These are phyloP conservation scores for Prinsepia uniflora DNA, from an alignment of 306 rosid genomes.

Conservation along the genomic window DNA sequence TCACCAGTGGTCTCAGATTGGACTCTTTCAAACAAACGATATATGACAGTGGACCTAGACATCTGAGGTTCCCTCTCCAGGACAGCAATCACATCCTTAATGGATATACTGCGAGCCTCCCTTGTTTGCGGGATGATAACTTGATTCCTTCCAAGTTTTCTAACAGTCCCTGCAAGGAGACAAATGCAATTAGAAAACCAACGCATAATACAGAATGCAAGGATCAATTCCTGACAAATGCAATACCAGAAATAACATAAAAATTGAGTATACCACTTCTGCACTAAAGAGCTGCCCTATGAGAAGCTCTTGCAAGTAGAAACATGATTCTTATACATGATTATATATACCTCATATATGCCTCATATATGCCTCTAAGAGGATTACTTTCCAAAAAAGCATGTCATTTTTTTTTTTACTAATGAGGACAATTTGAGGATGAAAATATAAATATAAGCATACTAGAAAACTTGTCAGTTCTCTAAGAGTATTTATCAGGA, in stretches of 20 bases:
- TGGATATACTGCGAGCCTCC: conserved; percentile 58
- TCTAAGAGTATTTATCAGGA: too few relatives aligned
- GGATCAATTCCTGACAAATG: background rate
- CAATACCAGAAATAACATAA: background rate
- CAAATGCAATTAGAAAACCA: conserved; percentile 1
- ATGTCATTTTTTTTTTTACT: too few relatives aligned
- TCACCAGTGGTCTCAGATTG: conserved; percentile 43
- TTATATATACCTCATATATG: background rate
- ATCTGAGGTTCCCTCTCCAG: conserved; percentile 93
- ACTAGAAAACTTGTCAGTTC: too few relatives aligned
- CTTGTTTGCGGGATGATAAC: conserved; percentile 37
- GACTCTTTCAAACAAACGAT: conserved; percentile 57
- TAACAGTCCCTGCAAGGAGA: conserved; percentile 39
- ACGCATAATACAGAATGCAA: background rate
- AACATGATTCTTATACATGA: background rate
- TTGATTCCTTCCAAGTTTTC: conserved; percentile 62
- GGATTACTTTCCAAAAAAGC: background rate
- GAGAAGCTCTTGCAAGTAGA: background rate
- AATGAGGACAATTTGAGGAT: too few relatives aligned
- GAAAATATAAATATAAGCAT: too few relatives aligned
- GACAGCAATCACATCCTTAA: conserved; percentile 80
- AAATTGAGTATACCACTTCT: background rate
- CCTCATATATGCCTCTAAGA: background rate
- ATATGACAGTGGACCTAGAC: conserved; percentile 63
- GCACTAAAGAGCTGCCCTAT: background rate